Percentiles rank a stretch among this genome's conserved stretches.
Conservation (phyloP, 768 basidiomycete species). For the Mycena albidolilacea region DNA sequence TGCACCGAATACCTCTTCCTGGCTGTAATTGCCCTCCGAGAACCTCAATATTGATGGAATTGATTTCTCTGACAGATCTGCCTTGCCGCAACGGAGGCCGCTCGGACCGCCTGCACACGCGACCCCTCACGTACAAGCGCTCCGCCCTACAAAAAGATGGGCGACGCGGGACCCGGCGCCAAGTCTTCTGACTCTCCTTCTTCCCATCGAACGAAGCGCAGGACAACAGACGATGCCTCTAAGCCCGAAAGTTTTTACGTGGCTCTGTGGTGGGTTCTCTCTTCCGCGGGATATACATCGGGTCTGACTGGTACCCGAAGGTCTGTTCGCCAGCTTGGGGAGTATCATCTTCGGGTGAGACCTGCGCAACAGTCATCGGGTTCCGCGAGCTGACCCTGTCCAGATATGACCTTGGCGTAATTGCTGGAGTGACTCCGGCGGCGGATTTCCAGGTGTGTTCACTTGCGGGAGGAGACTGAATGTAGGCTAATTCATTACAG, state of each 20-base stretch:
- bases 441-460: slow-evolving; percentile 52
- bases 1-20: too few species aligned
- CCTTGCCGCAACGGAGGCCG: too few species aligned
- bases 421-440: slow-evolving; percentile 61
- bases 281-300: too few species aligned
- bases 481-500: slow-evolving; percentile 34
- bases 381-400: background rate
- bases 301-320: too few species aligned
- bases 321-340: slow-evolving; percentile 64
- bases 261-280: slow-evolving; percentile 55
- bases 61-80: background rate
- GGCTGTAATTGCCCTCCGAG: background rate
- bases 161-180: background rate
- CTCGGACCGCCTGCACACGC: slow-evolving; percentile 32
- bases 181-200: slow-evolving; percentile 20
- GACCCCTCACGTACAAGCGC: slow-evolving; percentile 23
- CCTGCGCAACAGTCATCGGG: background rate
- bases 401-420: slow-evolving; percentile 65
- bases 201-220: slow-evolving; percentile 19
- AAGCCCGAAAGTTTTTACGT: slow-evolving; percentile 66
- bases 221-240: slow-evolving; percentile 48
- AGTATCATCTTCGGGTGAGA: slow-evolving; percentile 59
- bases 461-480: background rate
- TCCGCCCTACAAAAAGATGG: slow-evolving; percentile 20
- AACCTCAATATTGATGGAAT: background rate